phyloP scores from a whole-genome alignment of 176 grass and related monocot species.

The Carex kokanica region DNA sequence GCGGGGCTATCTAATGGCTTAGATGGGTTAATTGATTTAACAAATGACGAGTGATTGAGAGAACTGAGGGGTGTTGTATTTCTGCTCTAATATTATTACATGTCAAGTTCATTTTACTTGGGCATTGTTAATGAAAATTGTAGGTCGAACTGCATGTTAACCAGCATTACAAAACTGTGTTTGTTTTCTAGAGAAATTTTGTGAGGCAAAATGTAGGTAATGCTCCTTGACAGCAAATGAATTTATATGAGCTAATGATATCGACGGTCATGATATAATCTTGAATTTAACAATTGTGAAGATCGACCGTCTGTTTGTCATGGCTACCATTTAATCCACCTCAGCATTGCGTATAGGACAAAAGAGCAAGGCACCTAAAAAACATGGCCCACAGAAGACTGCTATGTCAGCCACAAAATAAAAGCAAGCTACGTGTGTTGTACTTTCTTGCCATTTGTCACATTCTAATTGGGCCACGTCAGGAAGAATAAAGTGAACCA shows the following conservation, averaged over 20 bases:
- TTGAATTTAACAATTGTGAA: neutral
- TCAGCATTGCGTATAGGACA: neutral
- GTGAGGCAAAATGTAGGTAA: neutral
- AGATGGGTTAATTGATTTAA: slow-evolving; percentile 27
- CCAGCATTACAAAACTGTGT: neutral
- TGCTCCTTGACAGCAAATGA: neutral
- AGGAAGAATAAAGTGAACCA: slow-evolving; percentile 15
- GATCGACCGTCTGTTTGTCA: neutral
- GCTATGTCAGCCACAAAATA: slow-evolving; percentile 23
- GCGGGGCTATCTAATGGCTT: neutral
- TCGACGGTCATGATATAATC: neutral
- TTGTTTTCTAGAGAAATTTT: neutral
- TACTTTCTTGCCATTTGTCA: neutral
- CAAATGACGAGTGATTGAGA: slow-evolving; percentile 19
- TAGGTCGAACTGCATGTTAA: neutral
- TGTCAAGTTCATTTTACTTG: neutral
- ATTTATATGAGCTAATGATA: neutral
- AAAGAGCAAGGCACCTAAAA: neutral
- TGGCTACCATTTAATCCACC: slow-evolving; percentile 7
- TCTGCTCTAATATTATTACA: neutral
- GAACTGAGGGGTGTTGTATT: neutral
- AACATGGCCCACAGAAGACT: neutral
- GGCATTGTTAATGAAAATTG: neutral
- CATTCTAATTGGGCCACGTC: slow-evolving; percentile 16
- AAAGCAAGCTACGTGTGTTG: neutral